Evolutionary conservation across 306 rosid genomes (phyloP), one percentile per base, ranked within the genome.

Genomic region (Senna siamea): DNA sequence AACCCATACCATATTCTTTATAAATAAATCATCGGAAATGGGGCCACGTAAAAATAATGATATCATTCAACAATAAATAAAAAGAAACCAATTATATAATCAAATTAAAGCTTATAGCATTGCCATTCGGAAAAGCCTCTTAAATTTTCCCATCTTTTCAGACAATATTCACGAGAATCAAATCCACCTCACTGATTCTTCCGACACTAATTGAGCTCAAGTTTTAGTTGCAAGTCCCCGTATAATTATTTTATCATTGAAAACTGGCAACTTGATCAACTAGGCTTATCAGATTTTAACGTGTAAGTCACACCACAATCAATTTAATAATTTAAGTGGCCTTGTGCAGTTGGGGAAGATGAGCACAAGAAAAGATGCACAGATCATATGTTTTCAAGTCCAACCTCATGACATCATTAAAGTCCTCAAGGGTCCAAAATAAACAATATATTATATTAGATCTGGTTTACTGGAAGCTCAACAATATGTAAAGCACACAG

Each of bases 381-480:
- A 52, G 35, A 70, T 77, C 67, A 78, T 52, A 54, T 60, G 18
- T 57, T 54, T 66, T 56, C n/a, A n/a, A n/a, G n/a, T n/a, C 66
- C 38, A 28, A 76, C 41, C 67, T 75, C 63, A 37, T 70, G 20
- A 65, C 67, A 66, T 66, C 51, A 65, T 75, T 77, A 58, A 69
- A 69, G 74, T 50, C 85, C 76, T 79, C 77, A 53, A 77, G 67
- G 52, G 53, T 68, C 37, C 84, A 79, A 73, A 47, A 73, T 23
- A 77, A 86, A 66, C 70, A 35, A 41, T 59, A 58, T 67, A 76
- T 76, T 59, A 58, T 67, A 76, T 76, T 65, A 74, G 51, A 80
- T 82, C 70, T 83, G 74, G 72, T 67, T 76, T 54, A 72, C 66
- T 50, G 80, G 58, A 74, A 81, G 56, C 46, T 30, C 53, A 80